Base-by-base conservation (phyloP, 73 alveolate species). In the Paraurostyla sp. region DNA sequence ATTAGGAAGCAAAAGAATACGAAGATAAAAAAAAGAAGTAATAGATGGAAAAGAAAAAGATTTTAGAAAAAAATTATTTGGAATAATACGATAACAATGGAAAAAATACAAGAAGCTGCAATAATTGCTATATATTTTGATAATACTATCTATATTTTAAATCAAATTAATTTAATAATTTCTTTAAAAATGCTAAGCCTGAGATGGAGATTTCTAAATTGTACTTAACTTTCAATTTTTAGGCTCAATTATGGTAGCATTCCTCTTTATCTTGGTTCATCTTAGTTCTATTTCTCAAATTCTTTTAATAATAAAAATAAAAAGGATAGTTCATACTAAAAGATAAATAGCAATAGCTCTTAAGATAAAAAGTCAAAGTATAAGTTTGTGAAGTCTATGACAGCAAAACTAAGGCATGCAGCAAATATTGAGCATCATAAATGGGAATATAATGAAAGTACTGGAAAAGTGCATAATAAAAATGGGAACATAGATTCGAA, bases 341-440 rank as follows among this genome's bases (percentile, higher is more conserved):
- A n/a, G n/a, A n/a, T n/a, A n/a, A n/a, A n/a, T n/a, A n/a, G n/a
- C n/a, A n/a, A n/a, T n/a, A n/a, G n/a, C n/a, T n/a, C n/a, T n/a
- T n/a, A 22, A 25, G n/a, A 1, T 32, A 38, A 22, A 11, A 65
- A 35, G 38, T 30, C 40, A 18, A 45, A 50, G 42, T 11, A 42
- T 13, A 73, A 73, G 13, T n/a, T 20, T 40, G 41, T 2, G 7
- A 38, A 48, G 16, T 45, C 32, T 9, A 42, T 30, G 13, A 73
- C 23, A 2, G 7, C 57, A 11, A 73, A 73, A 45, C 51, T 16
- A 6, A n/a, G 87, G 46, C 23, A 73, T 0, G 15, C 35, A 2
- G 0, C 22, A 3, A 73, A 73, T n/a, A 73, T 3, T 50, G 87
- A 73, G 36, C 87, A 73, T 50, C 49, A 48, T 23, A 73, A 73